phyloP scores from a whole-genome alignment of 2,329 filamentous ascomycete species.

The Hypoxylon sp. region DNA sequence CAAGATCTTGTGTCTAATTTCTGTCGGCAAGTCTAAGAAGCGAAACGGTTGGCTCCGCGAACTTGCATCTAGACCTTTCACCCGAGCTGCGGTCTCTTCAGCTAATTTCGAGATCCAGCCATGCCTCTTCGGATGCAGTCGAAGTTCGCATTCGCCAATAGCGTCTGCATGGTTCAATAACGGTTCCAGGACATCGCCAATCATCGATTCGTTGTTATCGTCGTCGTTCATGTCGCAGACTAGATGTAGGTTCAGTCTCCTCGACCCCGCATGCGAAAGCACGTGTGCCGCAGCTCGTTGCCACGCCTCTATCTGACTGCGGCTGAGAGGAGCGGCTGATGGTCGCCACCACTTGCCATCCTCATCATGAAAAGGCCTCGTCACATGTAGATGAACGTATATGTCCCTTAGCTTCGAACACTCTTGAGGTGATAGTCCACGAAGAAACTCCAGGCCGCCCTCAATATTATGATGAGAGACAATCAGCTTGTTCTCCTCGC shows the following conservation, averaged over 20 bases:
- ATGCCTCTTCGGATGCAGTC: neutral
- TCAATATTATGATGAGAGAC: neutral
- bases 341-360: no score
- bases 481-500: neutral
- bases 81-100: neutral
- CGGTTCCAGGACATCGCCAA: conserved; percentile 16
- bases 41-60: conserved; percentile 10
- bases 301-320: conserved; percentile 1
- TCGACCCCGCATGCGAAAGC: conserved; percentile 2
- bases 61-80: neutral
- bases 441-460: conserved; percentile 8
- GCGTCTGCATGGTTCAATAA: conserved; percentile 8
- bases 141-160: conserved; percentile 12
- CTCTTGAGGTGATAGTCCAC: neutral
- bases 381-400: conserved; percentile 6
- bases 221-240: conserved; percentile 9
- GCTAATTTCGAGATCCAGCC: neutral
- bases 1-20: conserved; percentile 35
- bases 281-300: conserved; percentile 9
- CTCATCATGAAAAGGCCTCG: no score
- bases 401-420: conserved; percentile 3
- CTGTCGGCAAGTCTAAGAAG: conserved; percentile 34
- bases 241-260: conserved; percentile 8
- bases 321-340: no score
- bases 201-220: neutral